These are phyloP conservation scores for Trichoderma atrobrunneum DNA, from an alignment of 2,329 filamentous ascomycete species.

Conservation along the genomic window DNA sequence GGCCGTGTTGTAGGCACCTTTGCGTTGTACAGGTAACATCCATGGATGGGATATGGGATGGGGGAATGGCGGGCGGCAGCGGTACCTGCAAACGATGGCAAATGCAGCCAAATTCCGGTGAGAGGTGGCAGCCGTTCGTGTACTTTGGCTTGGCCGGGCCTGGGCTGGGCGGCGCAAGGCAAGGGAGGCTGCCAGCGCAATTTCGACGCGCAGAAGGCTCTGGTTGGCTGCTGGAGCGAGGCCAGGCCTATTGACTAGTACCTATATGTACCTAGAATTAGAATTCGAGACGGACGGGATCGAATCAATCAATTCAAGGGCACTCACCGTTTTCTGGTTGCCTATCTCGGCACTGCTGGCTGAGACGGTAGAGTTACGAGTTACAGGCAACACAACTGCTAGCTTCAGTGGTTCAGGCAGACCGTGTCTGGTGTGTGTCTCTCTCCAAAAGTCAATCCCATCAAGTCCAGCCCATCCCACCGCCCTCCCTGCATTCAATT, in stretches of 20 bases:
- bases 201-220: neutral
- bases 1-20: neutral
- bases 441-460: neutral
- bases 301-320: neutral
- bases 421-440: neutral
- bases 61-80: neutral
- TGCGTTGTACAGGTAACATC: neutral
- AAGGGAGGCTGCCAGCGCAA: neutral
- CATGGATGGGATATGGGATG: neutral
- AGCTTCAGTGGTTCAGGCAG: neutral
- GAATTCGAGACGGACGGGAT: neutral
- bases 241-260: neutral
- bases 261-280: neutral
- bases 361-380: neutral
- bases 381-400: neutral
- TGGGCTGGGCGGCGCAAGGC: neutral
- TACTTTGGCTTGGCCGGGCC: neutral
- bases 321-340: constrained; percentile 7
- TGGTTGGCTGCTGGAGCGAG: neutral
- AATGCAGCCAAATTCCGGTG: neutral
- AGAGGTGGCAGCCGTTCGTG: neutral
- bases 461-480: neutral
- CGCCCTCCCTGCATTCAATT: constrained; percentile 1
- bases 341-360: neutral
- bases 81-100: neutral